Evolutionary conservation across 441 rosid species (phyloP).

Genomic region (Eutrema salsugineum): DNA sequence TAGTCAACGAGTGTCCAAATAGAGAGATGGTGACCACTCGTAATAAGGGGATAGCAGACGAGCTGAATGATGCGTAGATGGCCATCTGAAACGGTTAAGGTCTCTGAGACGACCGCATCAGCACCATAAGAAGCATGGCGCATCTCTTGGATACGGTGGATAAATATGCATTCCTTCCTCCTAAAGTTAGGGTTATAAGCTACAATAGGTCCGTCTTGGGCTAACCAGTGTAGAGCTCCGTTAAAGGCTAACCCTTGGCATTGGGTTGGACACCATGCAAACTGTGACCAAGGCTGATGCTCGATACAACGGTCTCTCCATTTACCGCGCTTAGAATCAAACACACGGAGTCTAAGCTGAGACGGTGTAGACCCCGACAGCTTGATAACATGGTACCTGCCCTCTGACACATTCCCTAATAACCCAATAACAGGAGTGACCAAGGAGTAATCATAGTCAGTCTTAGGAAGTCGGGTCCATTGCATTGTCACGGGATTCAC

Average conservation of each 20-base stretch:
- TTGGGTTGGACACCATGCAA: not conserved
- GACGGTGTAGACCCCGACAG: no score
- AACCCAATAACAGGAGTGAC: no score
- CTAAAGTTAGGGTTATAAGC: not conserved
- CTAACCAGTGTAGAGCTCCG: not conserved
- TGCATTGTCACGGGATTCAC: no score
- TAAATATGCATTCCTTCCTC: not conserved
- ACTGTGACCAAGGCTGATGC: not conserved
- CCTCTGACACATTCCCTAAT: no score
- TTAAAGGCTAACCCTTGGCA: not conserved
- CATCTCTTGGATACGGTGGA: not conserved
- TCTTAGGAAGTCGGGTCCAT: no score
- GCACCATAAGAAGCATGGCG: not conserved
- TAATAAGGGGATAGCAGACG: not conserved
- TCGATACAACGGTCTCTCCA: not conserved
- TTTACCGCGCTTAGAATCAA: no score
- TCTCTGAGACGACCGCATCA: not conserved
- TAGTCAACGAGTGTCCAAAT: not conserved
- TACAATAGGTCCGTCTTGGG: not conserved
- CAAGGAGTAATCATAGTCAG: no score
- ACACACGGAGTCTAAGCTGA: no score
- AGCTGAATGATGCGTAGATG: conserved; percentile 2
- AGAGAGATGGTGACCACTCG: not conserved
- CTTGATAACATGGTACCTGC: no score
- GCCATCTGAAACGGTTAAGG: not conserved